Evolutionary conservation across 352 stramenopile genomes (phyloP), one percentile per base, ranked within the genome.

Genomic region (Peronospora destructor): DNA sequence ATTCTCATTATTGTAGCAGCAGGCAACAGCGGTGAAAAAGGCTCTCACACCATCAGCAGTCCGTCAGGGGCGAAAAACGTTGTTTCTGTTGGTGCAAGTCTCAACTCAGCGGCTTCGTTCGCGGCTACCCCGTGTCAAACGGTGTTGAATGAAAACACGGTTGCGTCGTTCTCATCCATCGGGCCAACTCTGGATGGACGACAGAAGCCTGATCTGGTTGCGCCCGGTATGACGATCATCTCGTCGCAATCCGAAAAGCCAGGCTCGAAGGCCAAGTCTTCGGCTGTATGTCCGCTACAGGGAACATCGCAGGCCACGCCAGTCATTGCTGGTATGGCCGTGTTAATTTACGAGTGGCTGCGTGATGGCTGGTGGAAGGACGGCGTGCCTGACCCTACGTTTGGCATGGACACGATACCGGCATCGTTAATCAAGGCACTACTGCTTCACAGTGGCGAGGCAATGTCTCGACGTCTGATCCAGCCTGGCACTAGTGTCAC

Each of bases 281-380:
- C 66, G 0, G 50, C 59, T 3, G 45, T 71, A 7, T 87, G 66
- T 37, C 66, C 60, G 1, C 47, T 89, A 29, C 66, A 77, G 42
- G 87, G 87, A 17, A 96, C 89, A 0, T 84, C 71, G 0, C 91
- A 96, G 62, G 70, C 87, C 10, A 89, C 86, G 6, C 89, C 89
- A 13, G 63, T 94, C 1, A 63, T 87, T 12, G 71, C 82, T 1
- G 87, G 85, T 4, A 82, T 80, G 62, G 84, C 83, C 7, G 73
- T 90, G 16, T 48, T 96, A 0, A 52, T 96, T 26, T 79, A 76
- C 34, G 80, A 96, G 45, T 97, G 92, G 73, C 78, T 97, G 26
- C 68, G 72, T 34, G 82, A 95, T 32, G 84, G 84, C 5, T 85
- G 70, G 59, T 92, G 85, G 71, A 73, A 84, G 37, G 71, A 79